Percentiles rank a stretch among this genome's conserved stretches.
phyloP scores from a whole-genome alignment of 352 stramenopile species.

The Aphanomyces astaci region DNA sequence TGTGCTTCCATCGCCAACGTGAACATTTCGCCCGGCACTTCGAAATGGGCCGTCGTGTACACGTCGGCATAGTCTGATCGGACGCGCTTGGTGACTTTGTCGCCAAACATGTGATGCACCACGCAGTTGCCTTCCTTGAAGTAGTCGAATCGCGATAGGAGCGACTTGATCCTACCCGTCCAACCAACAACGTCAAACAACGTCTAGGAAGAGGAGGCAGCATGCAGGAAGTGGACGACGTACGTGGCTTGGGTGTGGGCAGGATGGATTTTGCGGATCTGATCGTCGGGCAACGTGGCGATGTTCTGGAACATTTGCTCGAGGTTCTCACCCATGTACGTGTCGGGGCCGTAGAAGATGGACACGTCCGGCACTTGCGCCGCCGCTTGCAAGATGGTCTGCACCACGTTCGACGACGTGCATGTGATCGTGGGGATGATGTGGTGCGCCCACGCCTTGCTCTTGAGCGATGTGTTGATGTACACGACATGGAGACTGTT shows the following conservation, averaged over 20 bases:
- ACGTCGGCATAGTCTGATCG: conserved; percentile 87
- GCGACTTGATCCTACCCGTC: conserved; percentile 48
- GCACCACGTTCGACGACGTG: conserved; percentile 94
- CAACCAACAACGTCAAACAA: too few relatives aligned
- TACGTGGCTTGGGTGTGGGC: conserved; percentile 48
- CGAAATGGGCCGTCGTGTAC: conserved; percentile 95
- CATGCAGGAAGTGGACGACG: too few relatives aligned
- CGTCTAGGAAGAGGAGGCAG: too few relatives aligned
- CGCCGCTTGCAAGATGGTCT: conserved; percentile 93
- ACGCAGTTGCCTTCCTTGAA: conserved; percentile 96
- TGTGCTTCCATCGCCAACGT: conserved; percentile 93
- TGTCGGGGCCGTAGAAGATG: conserved; percentile 93
- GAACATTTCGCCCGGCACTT: conserved; percentile 99
- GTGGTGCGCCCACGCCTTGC: conserved; percentile 90
- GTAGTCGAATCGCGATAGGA: conserved; percentile 88
- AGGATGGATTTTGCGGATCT: conserved; percentile 81
- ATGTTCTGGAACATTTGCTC: conserved; percentile 88
- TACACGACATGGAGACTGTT: conserved; percentile 96
- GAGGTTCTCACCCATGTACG: conserved; percentile 98
- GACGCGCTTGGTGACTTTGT: conserved; percentile 90
- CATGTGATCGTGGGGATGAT: conserved; percentile 96
- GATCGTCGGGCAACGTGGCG: conserved; percentile 58
- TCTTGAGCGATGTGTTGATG: conserved; percentile 97
- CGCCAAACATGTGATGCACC: conserved; percentile 98
- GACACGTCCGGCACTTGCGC: conserved; percentile 86